Percentiles rank a stretch among this genome's conserved stretches.
Evolutionary conservation across 768 basidiomycete species (phyloP).

Genomic region (Vararia minispora): DNA sequence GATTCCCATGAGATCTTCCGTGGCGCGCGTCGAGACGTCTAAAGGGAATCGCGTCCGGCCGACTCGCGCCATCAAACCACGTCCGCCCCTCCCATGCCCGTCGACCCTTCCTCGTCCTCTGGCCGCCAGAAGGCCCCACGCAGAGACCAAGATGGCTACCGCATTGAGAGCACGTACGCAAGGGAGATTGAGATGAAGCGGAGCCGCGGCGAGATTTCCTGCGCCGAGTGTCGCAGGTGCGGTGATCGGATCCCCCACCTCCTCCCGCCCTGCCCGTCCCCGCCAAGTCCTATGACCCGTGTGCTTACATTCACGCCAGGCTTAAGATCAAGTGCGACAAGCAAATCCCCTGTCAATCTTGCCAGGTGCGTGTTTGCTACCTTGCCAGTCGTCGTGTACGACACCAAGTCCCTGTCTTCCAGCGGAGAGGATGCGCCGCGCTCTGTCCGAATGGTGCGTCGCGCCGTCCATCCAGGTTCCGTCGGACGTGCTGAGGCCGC

Average conservation of each 20-base stretch:
- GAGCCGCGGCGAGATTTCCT: constrained; percentile 64
- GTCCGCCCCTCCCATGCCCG: constrained; percentile 32
- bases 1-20: no score
- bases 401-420: constrained; percentile 1
- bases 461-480: constrained; percentile 7
- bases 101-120: constrained; percentile 38
- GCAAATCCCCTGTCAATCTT: constrained; percentile 69
- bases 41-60: no score
- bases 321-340: constrained; percentile 80
- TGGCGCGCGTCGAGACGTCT: no score
- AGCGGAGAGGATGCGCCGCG: constrained; percentile 59
- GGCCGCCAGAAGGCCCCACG: constrained; percentile 33
- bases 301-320: constrained; percentile 19
- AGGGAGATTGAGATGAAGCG: constrained; percentile 68
- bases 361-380: constrained; percentile 35
- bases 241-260: constrained; percentile 27
- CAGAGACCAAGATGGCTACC: constrained; percentile 38
- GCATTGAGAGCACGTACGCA: constrained; percentile 41
- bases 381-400: no score
- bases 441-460: constrained; percentile 60
- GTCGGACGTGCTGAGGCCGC: constrained; percentile 4
- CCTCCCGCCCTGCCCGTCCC: background rate
- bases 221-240: constrained; percentile 71
- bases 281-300: background rate
- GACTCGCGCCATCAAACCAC: background rate